Conservation (phyloP, 305 asterid species). For the Plantago coronopus region DNA sequence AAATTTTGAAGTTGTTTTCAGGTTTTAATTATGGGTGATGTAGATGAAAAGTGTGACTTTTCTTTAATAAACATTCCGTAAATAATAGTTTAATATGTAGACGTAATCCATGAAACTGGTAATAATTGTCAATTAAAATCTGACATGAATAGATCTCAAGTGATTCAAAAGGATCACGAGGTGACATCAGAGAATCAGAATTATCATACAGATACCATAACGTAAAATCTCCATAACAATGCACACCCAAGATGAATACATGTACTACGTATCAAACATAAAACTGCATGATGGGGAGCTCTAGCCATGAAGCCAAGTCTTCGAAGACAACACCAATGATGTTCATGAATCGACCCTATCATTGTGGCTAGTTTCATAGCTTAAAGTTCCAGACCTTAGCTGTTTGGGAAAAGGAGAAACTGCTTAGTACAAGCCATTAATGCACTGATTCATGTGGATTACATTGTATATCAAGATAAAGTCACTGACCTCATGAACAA, state of each 20-base stretch:
- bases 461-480: slow-evolving; percentile 5
- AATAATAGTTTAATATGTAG: not conserved
- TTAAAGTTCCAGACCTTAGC: slow-evolving; percentile 30
- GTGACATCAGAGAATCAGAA: not conserved
- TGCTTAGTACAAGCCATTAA: slow-evolving; percentile 9
- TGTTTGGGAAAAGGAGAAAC: slow-evolving; percentile 22
- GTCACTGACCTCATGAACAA: slow-evolving; percentile 41
- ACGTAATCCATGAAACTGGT: not conserved
- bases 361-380: slow-evolving; percentile 24
- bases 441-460: slow-evolving; percentile 4
- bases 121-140: not conserved
- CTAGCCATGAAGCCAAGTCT: slow-evolving; percentile 14
- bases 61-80: not conserved
- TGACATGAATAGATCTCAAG: not conserved
- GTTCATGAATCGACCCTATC: slow-evolving; percentile 23
- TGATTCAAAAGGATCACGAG: slow-evolving; percentile 1
- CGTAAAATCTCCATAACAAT: slow-evolving; percentile 9
- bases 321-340: slow-evolving; percentile 13
- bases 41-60: not conserved
- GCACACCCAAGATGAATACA: slow-evolving; percentile 18
- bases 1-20: not conserved
- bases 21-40: not conserved
- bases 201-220: not conserved
- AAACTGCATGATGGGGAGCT: slow-evolving; percentile 19
- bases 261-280: slow-evolving; percentile 12